These are phyloP conservation scores for Diplotaxis tenuifolia DNA, from an alignment of 345 rosid species.

Conservation along the genomic window DNA sequence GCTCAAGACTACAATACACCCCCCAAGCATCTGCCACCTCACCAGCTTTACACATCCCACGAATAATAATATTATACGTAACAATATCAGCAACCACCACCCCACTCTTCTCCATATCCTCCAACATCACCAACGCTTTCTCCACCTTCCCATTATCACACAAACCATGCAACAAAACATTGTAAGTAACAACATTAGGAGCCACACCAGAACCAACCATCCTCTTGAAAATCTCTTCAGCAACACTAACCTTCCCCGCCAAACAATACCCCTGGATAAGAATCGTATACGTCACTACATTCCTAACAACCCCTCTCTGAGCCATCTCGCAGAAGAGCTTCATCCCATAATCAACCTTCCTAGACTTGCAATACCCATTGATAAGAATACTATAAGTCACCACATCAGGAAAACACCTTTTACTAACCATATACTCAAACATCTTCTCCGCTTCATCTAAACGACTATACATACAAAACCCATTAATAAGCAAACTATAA, in stretches of 20 bases:
- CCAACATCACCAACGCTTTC: slow-evolving; percentile 2
- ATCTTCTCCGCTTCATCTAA: slow-evolving; percentile 34
- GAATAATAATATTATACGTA: neutral
- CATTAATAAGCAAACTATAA: slow-evolving; percentile 28
- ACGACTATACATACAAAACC: slow-evolving; percentile 29
- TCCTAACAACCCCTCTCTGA: neutral
- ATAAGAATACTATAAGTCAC: slow-evolving; percentile 40
- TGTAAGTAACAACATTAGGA: neutral
- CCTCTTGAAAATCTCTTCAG: neutral
- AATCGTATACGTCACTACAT: neutral
- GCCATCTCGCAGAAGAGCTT: slow-evolving; percentile 35
- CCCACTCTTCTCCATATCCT: neutral
- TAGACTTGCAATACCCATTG: slow-evolving; percentile 40
- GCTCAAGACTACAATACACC: neutral
- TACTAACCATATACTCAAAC: slow-evolving; percentile 30
- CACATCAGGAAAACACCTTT: slow-evolving; percentile 33
- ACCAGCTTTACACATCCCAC: neutral
- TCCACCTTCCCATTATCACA: neutral
- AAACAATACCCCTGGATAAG: neutral
- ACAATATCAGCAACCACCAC: neutral
- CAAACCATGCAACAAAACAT: neutral
- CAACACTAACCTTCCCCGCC: neutral
- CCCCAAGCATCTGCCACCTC: neutral
- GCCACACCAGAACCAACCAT: neutral
- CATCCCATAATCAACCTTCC: slow-evolving; percentile 38